phyloP scores from a whole-genome alignment of 176 grass and related monocot genomes.

The Eragrostis curvula region DNA sequence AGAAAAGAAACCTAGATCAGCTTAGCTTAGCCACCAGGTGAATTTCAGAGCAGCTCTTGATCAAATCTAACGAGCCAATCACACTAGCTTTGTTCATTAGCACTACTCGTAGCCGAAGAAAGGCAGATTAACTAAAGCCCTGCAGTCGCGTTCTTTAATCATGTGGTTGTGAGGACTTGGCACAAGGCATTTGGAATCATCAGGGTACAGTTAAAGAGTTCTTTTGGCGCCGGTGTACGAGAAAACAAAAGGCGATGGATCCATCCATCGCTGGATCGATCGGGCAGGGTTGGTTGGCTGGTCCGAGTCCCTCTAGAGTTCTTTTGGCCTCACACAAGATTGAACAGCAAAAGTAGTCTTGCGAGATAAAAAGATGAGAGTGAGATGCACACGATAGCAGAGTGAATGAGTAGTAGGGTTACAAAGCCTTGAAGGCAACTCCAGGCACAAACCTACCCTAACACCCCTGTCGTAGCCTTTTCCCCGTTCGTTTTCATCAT shows the following conservation, averaged over 20 bases:
- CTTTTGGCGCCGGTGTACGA: constrained; percentile 7
- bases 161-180: constrained; percentile 24
- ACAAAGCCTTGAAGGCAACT: constrained; percentile 58
- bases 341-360: constrained; percentile 15
- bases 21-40: constrained; percentile 6
- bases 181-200: constrained; percentile 31
- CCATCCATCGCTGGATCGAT: background rate
- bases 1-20: constrained; percentile 14
- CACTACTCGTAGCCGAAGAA: constrained; percentile 19
- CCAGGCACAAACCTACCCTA: constrained; percentile 17
- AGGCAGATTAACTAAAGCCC: background rate
- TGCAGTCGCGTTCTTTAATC: constrained; percentile 5
- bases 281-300: constrained; percentile 35
- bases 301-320: constrained; percentile 29
- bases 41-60: constrained; percentile 35
- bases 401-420: background rate
- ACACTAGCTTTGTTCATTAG: constrained; percentile 19
- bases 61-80: constrained; percentile 30
- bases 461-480: background rate
- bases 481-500: background rate
- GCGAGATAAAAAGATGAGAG: constrained; percentile 23
- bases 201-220: background rate
- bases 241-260: constrained; percentile 13
- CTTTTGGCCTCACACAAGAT: constrained; percentile 4
- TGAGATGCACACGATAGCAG: constrained; percentile 19